These are phyloP conservation scores for Fusarium sp. DNA, from an alignment of 2,329 filamentous ascomycete species.

Conservation along the genomic window DNA sequence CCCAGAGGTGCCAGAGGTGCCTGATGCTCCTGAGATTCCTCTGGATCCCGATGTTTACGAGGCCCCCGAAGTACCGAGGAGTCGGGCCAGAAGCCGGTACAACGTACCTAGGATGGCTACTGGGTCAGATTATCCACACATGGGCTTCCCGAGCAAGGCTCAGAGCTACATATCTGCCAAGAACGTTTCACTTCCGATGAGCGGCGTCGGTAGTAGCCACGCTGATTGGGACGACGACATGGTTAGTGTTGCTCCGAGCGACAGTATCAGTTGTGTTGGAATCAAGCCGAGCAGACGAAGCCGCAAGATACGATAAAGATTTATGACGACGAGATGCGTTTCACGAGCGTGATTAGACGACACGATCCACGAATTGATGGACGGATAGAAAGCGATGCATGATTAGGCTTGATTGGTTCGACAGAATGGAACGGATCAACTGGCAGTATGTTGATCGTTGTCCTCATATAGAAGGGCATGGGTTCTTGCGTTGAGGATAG, in stretches of 20 bases:
- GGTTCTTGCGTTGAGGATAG: slow-evolving; percentile 5
- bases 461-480: slow-evolving; percentile 2
- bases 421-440: slow-evolving; percentile 15
- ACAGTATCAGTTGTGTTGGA: slow-evolving; percentile 74
- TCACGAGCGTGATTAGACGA: slow-evolving; percentile 25
- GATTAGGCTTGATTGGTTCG: slow-evolving; percentile 1
- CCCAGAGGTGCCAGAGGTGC: slow-evolving; percentile 43
- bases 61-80: slow-evolving; percentile 44
- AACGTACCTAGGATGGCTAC: slow-evolving; percentile 38
- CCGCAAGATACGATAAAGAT: slow-evolving; percentile 43
- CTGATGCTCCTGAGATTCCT: slow-evolving; percentile 35
- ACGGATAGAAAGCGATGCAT: slow-evolving; percentile 26
- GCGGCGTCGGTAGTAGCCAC: slow-evolving; percentile 58
- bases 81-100: slow-evolving; percentile 50
- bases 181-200: slow-evolving; percentile 58
- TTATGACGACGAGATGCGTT: slow-evolving; percentile 19
- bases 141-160: slow-evolving; percentile 42
- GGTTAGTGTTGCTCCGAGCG: slow-evolving; percentile 69
- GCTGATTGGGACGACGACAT: slow-evolving; percentile 62
- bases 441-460: slow-evolving; percentile 17
- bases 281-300: slow-evolving; percentile 50
- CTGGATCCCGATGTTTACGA: slow-evolving; percentile 37
- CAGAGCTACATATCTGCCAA: slow-evolving; percentile 51
- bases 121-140: slow-evolving; percentile 32
- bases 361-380: slow-evolving; percentile 27